A percentile compares a stretch with the other conserved stretches of the same genome.
Conservation (phyloP, 225 moss, liverwort and hornwort genomes). For the Lunularia cruciata region DNA sequence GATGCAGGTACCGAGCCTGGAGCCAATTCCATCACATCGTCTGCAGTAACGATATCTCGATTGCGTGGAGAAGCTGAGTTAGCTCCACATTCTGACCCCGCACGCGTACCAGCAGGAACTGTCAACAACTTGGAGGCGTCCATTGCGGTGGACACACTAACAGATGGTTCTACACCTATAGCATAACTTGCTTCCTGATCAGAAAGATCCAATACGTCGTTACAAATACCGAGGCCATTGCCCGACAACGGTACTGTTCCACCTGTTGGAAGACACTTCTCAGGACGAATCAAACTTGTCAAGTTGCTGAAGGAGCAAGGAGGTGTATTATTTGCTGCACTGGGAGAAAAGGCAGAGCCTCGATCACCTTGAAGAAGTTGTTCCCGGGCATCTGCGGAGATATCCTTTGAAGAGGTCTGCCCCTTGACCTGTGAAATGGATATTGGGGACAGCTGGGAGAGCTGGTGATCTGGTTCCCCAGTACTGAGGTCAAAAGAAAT, state of each 20-base stretch:
- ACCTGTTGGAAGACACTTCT: neutral
- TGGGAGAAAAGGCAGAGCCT: neutral
- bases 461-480: conserved; percentile 3
- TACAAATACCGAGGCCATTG: neutral
- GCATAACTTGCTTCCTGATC: neutral
- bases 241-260: too few species aligned
- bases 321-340: neutral
- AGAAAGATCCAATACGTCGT: neutral
- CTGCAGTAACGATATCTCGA: neutral
- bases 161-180: neutral
- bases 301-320: neutral
- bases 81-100: too few species aligned
- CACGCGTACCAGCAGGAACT: neutral
- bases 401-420: neutral
- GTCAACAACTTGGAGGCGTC: neutral
- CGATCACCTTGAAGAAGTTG: neutral
- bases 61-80: neutral
- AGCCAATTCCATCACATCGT: neutral
- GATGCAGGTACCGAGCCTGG: neutral
- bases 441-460: conserved; percentile 10
- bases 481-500: neutral
- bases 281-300: neutral
- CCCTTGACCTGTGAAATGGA: conserved; percentile 12
- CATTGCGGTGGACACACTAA: neutral
- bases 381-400: neutral